Conservation (phyloP, 257 asterid genomes). For the Gentiana macrophylla region DNA sequence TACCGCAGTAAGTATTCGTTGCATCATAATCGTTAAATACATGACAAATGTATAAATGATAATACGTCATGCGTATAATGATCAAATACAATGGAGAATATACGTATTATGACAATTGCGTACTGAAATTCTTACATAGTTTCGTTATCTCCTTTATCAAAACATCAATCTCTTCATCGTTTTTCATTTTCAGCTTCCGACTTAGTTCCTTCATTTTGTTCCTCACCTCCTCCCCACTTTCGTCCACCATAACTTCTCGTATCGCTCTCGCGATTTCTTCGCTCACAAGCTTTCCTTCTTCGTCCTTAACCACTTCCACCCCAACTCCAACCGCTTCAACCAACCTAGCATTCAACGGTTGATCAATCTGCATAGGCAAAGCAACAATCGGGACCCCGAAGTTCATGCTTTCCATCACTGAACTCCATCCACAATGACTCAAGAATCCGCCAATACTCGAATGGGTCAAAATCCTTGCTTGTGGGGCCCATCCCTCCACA, state of each 20-base stretch:
- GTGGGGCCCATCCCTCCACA: slow-evolving; percentile 16
- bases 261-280: slow-evolving; percentile 1
- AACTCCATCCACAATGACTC: slow-evolving; percentile 20
- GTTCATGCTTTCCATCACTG: slow-evolving; percentile 2
- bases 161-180: not conserved
- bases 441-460: slow-evolving; percentile 7
- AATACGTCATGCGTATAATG: too few species aligned
- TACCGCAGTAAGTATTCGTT: too few species aligned
- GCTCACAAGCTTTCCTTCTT: slow-evolving; percentile 5
- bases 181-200: not conserved
- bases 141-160: too few species aligned
- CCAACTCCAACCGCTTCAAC: slow-evolving; percentile 3
- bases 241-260: not conserved
- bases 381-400: slow-evolving; percentile 9
- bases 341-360: slow-evolving; percentile 6
- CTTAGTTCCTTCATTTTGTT: slow-evolving; percentile 6
- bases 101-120: too few species aligned
- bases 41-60: too few species aligned
- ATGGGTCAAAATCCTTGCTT: slow-evolving; percentile 8
- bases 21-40: too few species aligned
- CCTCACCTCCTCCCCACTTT: not conserved
- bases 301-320: slow-evolving; percentile 7
- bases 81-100: too few species aligned
- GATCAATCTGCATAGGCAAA: slow-evolving; percentile 6
- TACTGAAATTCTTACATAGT: too few species aligned